Base-by-base conservation (phyloP, 768 basidiomycete species). In the Leccinum imitatum region DNA sequence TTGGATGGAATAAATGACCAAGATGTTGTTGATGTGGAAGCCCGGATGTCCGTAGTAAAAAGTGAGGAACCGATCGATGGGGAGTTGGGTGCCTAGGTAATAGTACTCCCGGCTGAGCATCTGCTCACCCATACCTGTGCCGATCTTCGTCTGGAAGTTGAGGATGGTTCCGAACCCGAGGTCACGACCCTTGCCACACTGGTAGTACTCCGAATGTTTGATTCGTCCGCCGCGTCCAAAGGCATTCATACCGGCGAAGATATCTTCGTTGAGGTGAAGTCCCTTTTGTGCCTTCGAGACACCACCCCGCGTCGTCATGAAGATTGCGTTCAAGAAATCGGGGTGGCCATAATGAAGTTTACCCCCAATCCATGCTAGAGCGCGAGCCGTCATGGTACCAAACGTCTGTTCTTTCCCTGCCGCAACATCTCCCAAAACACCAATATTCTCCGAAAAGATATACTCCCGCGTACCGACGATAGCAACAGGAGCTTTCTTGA, bases 41-140 rank as follows among this genome's bases (percentile, higher is more conserved):
- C 93, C 97, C 58, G 97, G 96, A 77, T 99, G 97, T 57, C 91
- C 96, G 69, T 98, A 99, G 79, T 99, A 99, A 83, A 98, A 99
- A 21, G 96, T 98, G 68, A 99, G 81, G 87, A 99, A 99, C 25
- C 97, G 91, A 73, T 99, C 97, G 69, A 99, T 87, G 35, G 97
- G 97, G 58, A 99, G 81, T 73, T 99, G 97, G 9, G 97, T 99
- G 54, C 97, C 97, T 51, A 99, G 82, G 74, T 98, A 99, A 76
- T 98, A 99, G 74, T 99, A 99, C 77, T 99, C 97, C 66, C 97
- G n/a, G n/a, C n/a, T n/a, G n/a, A n/a, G n/a, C n/a, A n/a, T n/a
- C n/a, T n/a, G n/a, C n/a, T n/a, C n/a, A 68, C 97, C 97, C 97
- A 99, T 99, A 77, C 97, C 97, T 31, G 93, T 97, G 30, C 96